phyloP scores from a whole-genome alignment of 306 rosid genomes.

The Ochetophila trinervis region DNA sequence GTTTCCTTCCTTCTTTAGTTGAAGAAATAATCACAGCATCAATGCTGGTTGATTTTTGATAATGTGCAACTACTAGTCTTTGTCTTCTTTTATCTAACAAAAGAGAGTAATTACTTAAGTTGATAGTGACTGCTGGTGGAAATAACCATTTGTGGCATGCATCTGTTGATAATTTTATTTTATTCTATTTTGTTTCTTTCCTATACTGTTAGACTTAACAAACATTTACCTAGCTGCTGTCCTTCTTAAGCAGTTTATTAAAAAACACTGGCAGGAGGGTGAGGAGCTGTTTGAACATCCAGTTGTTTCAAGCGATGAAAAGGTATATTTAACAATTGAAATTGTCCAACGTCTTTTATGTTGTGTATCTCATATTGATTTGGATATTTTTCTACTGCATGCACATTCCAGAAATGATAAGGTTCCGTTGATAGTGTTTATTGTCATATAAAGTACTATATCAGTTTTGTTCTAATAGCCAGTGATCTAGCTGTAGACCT shows the following conservation, averaged over 20 bases:
- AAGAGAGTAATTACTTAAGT: background rate
- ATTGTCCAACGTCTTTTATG: conserved; percentile 1
- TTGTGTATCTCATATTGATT: background rate
- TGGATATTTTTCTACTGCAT: background rate
- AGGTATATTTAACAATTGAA: conserved; percentile 42
- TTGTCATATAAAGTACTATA: background rate
- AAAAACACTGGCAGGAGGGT: conserved; percentile 90
- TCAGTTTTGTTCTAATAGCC: background rate
- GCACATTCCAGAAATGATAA: background rate
- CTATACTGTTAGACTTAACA: conserved; percentile 56
- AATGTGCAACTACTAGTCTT: background rate
- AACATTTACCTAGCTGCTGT: conserved; percentile 88
- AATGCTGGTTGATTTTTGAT: background rate
- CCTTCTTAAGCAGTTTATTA: conserved; percentile 86
- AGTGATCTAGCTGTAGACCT: background rate
- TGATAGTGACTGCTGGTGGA: conserved; percentile 1
- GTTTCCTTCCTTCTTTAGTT: conserved; percentile 2
- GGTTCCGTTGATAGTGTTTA: background rate
- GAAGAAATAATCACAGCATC: background rate
- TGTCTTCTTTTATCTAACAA: background rate
- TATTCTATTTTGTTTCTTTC: background rate
- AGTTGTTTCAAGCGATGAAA: conserved; percentile 67
- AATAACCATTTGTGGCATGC: conserved; percentile 17
- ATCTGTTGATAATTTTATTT: conserved; percentile 13
- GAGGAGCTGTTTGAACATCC: conserved; percentile 90